These are phyloP conservation scores for Alternaria sp. DNA, from an alignment of 2,329 filamentous ascomycete species.

Conservation along the genomic window DNA sequence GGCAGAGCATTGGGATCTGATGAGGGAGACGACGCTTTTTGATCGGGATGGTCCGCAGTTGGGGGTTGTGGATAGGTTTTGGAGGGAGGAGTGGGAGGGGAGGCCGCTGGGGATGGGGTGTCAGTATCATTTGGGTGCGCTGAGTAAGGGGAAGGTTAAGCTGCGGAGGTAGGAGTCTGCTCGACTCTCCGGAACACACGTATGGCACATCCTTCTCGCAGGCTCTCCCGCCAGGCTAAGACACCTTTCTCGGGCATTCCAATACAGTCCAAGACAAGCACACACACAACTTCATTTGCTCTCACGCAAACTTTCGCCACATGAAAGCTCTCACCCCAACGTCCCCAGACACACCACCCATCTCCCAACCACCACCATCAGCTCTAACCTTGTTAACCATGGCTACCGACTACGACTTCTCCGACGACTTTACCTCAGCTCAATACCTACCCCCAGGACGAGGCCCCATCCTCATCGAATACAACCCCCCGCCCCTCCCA, in stretches of 20 bases:
- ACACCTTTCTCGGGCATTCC: neutral
- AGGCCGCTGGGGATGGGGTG: constrained; percentile 32
- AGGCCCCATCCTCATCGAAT: no score
- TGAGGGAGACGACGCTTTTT: constrained; percentile 27
- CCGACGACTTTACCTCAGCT: no score
- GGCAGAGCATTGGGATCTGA: constrained; percentile 30
- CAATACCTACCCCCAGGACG: no score
- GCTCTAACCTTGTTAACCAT: accelerated
- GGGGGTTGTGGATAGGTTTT: constrained; percentile 12
- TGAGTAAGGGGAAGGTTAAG: neutral
- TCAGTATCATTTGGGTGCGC: constrained; percentile 30
- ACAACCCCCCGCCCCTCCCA: no score
- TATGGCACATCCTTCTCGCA: neutral
- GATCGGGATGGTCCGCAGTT: constrained; percentile 11
- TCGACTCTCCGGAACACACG: accelerated
- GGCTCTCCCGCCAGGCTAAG: accelerated
- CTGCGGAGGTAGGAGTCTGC: neutral
- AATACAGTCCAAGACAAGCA: neutral
- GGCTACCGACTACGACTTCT: neutral
- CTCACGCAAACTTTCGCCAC: neutral
- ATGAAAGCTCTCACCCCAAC: neutral
- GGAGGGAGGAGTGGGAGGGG: constrained; percentile 24
- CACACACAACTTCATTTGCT: neutral
- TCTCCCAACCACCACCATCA: neutral
- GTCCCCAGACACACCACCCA: neutral